Evolutionary conservation across 106 monocot species (phyloP).

Genomic region (Allium cepa): DNA sequence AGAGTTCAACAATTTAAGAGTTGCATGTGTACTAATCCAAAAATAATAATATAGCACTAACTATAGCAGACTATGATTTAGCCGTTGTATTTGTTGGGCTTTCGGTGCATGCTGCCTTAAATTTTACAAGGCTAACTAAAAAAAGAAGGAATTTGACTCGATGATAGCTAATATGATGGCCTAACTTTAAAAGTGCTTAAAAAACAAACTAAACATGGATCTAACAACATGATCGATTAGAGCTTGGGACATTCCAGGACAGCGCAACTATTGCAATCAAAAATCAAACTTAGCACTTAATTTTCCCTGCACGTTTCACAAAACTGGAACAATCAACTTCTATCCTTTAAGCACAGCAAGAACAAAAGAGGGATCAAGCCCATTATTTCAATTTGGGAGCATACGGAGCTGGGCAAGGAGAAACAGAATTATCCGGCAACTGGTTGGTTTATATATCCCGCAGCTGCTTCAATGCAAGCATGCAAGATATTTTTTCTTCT

Average conservation of each 20-base stretch:
- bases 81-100: no score
- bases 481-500: constrained; percentile 79
- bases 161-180: no score
- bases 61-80: no score
- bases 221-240: not conserved
- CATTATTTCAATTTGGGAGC: constrained; percentile 76
- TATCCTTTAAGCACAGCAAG: not conserved
- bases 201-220: not conserved
- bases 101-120: no score
- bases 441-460: constrained; percentile 48
- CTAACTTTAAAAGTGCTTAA: not conserved
- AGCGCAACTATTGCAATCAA: not conserved
- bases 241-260: not conserved
- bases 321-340: no score
- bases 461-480: constrained; percentile 55
- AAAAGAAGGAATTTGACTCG: not conserved
- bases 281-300: not conserved
- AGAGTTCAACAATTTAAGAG: no score
- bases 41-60: no score
- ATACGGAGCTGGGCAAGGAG: constrained; percentile 92
- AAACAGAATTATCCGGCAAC: constrained; percentile 70
- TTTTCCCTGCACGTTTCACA: no score
- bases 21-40: no score
- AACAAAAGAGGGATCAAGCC: constrained; percentile 7
- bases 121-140: not conserved